Conservation (phyloP, 768 basidiomycete species). For the Boletus coccyginus region DNA sequence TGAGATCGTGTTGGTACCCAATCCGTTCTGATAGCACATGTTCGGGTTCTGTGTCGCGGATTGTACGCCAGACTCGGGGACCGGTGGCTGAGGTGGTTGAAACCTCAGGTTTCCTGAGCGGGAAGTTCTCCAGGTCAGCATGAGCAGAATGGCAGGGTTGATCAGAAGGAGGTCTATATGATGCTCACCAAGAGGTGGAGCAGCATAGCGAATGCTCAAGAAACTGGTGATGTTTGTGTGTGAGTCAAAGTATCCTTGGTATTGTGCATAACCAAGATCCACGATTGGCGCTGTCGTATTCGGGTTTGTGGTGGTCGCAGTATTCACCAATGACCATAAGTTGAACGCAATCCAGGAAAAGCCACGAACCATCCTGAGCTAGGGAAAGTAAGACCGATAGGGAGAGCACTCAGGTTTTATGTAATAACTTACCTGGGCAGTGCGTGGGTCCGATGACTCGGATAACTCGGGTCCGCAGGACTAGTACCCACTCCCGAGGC, state of each 20-base stretch:
- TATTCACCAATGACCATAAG: neutral
- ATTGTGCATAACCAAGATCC: constrained; percentile 31
- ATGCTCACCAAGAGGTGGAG: constrained; percentile 42
- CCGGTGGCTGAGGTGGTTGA: constrained; percentile 28
- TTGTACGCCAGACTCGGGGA: constrained; percentile 17
- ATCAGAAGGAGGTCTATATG: neutral
- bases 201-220: constrained; percentile 43
- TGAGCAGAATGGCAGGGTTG: neutral
- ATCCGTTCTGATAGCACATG: constrained; percentile 22
- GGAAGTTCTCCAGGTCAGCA: neutral
- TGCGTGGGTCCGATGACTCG: neutral
- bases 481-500: too few relatives aligned
- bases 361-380: neutral
- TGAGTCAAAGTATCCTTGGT: constrained; percentile 27
- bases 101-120: constrained; percentile 23
- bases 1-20: constrained; percentile 8
- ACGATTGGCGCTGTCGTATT: constrained; percentile 11
- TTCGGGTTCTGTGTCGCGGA: constrained; percentile 25
- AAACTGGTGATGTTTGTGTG: constrained; percentile 22
- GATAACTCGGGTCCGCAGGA: too few relatives aligned
- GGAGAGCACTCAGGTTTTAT: neutral
- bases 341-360: neutral
- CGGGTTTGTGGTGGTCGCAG: neutral
- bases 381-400: too few relatives aligned
- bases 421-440: neutral